A percentile compares a stretch with the other conserved stretches of the same genome.
phyloP scores from a whole-genome alignment of 164 flowering plant species.

The Saururus chinensis region DNA sequence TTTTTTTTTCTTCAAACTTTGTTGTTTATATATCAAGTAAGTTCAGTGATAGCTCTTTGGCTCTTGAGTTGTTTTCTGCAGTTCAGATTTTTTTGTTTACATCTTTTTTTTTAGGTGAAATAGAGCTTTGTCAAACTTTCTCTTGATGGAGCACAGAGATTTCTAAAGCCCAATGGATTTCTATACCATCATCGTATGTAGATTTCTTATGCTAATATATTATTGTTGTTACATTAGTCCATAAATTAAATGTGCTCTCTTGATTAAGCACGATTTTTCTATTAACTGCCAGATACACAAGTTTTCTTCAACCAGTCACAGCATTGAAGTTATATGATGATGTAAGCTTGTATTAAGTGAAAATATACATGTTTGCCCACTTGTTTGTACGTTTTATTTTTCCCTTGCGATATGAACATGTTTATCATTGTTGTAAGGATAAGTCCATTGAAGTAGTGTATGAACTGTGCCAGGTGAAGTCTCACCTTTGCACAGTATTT shows the following conservation, averaged over 20 bases:
- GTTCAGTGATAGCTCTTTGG: no score
- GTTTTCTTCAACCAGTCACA: slow-evolving; percentile 91
- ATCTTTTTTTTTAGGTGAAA: slow-evolving; percentile 74
- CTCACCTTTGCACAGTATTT: slow-evolving; percentile 78
- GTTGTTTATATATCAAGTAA: no score
- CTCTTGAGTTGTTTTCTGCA: no score
- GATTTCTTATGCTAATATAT: no score
- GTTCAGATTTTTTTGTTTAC: neutral
- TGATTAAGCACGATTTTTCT: no score
- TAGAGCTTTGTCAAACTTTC: slow-evolving; percentile 96
- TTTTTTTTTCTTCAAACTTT: no score
- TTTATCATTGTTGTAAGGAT: neutral
- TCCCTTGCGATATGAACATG: neutral
- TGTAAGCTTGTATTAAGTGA: no score
- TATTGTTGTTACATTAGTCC: no score
- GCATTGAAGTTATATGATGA: slow-evolving; percentile 83
- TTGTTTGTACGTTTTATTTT: neutral
- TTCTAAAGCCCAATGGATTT: slow-evolving; percentile 79
- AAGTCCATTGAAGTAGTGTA: neutral
- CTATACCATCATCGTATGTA: no score
- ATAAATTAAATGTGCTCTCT: no score
- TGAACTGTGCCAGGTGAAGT: slow-evolving; percentile 57
- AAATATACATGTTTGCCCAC: slow-evolving; percentile 1
- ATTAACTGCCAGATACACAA: slow-evolving; percentile 65
- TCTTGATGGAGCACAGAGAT: slow-evolving; percentile 95